phyloP scores from a whole-genome alignment of 129 eudicot genomes.

The Tagetes patula region DNA sequence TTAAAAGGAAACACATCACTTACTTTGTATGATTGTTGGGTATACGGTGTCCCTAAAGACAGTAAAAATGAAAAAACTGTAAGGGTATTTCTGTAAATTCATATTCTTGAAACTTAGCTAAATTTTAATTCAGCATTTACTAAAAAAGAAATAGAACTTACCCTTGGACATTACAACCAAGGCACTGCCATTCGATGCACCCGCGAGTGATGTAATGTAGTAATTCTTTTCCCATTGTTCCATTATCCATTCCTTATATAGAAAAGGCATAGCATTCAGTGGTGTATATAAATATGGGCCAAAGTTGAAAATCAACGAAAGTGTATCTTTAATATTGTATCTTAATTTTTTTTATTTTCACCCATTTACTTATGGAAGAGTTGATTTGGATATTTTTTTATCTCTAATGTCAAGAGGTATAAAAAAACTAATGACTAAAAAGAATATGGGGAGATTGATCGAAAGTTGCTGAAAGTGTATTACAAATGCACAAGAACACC shows the following conservation, averaged over 20 bases:
- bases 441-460: no score
- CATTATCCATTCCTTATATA: conserved; percentile 88
- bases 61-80: neutral
- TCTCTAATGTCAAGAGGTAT: no score
- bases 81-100: conserved; percentile 20
- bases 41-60: conserved; percentile 55
- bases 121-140: neutral
- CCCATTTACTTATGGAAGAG: neutral
- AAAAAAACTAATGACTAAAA: no score
- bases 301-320: neutral
- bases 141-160: conserved; percentile 18
- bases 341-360: neutral
- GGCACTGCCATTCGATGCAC: conserved; percentile 75
- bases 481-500: no score
- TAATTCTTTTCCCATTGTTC: conserved; percentile 90
- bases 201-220: conserved; percentile 82
- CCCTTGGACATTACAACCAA: conserved; percentile 89
- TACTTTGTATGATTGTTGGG: conserved; percentile 84
- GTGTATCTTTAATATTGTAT: neutral
- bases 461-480: no score
- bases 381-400: neutral
- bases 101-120: neutral
- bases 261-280: neutral
- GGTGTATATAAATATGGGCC: neutral
- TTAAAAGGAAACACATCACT: conserved; percentile 81